Evolutionary conservation across 2,329 filamentous ascomycete genomes (phyloP).

Genomic region (Pyricularia sp.): DNA sequence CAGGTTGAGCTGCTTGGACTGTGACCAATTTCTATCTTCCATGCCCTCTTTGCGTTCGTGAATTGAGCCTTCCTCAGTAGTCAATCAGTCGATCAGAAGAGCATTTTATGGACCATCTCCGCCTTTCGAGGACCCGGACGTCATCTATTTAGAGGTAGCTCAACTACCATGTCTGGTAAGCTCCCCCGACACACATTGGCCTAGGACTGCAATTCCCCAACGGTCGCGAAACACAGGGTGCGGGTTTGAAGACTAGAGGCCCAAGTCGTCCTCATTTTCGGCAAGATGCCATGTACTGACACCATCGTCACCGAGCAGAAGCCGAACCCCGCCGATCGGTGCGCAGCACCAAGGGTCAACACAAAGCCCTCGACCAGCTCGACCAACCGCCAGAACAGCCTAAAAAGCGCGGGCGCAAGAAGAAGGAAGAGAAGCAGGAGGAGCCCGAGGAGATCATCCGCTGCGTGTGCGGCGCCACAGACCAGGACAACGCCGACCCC

Average conservation of each 20-base stretch:
- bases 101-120: not conserved
- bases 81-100: not conserved
- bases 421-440: slow-evolving; percentile 52
- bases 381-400: slow-evolving; percentile 46
- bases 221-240: not conserved
- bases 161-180: slow-evolving; percentile 10
- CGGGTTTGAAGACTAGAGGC: not conserved
- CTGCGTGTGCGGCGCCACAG: slow-evolving; percentile 84
- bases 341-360: slow-evolving; percentile 92
- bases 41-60: not conserved
- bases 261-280: not conserved
- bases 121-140: not conserved
- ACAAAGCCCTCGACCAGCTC: slow-evolving; percentile 78
- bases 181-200: not conserved
- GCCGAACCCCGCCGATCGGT: slow-evolving; percentile 85
- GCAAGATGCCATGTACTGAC: not conserved
- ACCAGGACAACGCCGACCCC: slow-evolving; percentile 68
- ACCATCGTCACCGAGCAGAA: slow-evolving; percentile 26
- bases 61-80: not conserved
- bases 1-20: not conserved
- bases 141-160: not conserved
- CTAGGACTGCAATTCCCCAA: not conserved
- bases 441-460: slow-evolving; percentile 70
- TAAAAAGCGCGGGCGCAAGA: slow-evolving; percentile 40
- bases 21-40: not conserved